phyloP scores from a whole-genome alignment of 169 alveolate genomes.

The Cryptosporidium ryanae region DNA sequence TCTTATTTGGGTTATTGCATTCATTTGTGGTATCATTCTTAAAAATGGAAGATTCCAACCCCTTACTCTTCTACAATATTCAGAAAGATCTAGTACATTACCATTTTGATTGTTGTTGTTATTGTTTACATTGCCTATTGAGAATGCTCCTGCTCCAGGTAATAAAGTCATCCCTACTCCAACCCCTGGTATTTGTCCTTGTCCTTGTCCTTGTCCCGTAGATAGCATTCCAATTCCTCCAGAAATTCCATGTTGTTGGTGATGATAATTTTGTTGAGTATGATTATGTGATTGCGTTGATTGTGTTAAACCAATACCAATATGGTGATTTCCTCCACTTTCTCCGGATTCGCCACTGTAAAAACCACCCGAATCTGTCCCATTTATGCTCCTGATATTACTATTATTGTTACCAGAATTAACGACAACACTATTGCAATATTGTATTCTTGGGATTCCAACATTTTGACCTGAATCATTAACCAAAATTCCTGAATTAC shows the following conservation, averaged over 20 bases:
- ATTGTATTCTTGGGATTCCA: conserved; percentile 30
- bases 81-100: conserved; percentile 32
- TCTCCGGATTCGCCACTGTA: conserved; percentile 10
- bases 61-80: conserved; percentile 69
- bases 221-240: not conserved
- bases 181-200: conserved; percentile 3
- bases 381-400: not conserved
- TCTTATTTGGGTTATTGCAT: conserved; percentile 65
- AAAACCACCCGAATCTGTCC: conserved; percentile 2
- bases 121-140: not conserved
- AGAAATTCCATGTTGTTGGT: not conserved
- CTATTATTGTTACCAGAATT: not conserved
- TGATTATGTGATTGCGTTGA: not conserved
- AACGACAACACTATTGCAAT: not conserved
- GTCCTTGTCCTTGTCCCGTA: conserved; percentile 2
- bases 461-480: not conserved
- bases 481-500: conserved; percentile 12
- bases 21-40: conserved; percentile 70
- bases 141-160: no score
- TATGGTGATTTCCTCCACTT: not conserved
- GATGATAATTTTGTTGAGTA: no score
- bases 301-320: no score
- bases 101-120: conserved; percentile 1
- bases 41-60: conserved; percentile 72
- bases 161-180: not conserved